These are phyloP conservation scores for Juglanconis juglandina DNA, from an alignment of 2,329 filamentous ascomycete genomes.

Conservation along the genomic window DNA sequence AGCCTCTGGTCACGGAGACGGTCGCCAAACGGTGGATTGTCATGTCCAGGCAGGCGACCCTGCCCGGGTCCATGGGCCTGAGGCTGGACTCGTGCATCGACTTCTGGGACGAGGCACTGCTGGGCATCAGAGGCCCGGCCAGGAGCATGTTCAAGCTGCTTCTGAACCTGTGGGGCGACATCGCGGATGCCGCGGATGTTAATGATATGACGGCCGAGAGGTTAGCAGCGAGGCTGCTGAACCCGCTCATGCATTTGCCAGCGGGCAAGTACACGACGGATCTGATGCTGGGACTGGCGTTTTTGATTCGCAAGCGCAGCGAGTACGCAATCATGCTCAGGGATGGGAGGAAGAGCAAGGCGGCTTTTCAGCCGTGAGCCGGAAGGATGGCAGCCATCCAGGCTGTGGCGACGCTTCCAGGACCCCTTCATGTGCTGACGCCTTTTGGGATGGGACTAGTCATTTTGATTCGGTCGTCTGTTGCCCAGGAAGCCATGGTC, in stretches of 20 bases:
- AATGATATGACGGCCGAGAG: slow-evolving; percentile 44
- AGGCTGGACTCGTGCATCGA: slow-evolving; percentile 41
- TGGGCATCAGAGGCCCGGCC: slow-evolving; percentile 34
- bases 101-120: slow-evolving; percentile 45
- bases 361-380: slow-evolving; percentile 19
- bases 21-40: slow-evolving; percentile 38
- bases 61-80: slow-evolving; percentile 30
- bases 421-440: too few relatives aligned
- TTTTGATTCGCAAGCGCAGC: slow-evolving; percentile 39
- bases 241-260: slow-evolving; percentile 37
- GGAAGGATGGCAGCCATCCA: neutral
- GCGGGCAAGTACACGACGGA: slow-evolving; percentile 34
- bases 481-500: too few relatives aligned
- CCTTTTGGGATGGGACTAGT: too few relatives aligned
- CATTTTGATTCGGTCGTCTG: too few relatives aligned
- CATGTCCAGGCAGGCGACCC: slow-evolving; percentile 37
- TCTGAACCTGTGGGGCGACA: slow-evolving; percentile 41
- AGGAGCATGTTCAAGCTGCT: slow-evolving; percentile 40
- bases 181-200: slow-evolving; percentile 34
- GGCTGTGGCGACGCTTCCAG: too few relatives aligned
- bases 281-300: slow-evolving; percentile 40
- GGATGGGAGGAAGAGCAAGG: slow-evolving; percentile 28
- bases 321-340: slow-evolving; percentile 37
- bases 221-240: slow-evolving; percentile 35
- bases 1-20: slow-evolving; percentile 36